Percentiles rank a stretch among this genome's conserved stretches.
These are phyloP conservation scores for Actinomortierella ambigua DNA, from an alignment of 371 early-diverging fungal species.

Conservation along the genomic window DNA sequence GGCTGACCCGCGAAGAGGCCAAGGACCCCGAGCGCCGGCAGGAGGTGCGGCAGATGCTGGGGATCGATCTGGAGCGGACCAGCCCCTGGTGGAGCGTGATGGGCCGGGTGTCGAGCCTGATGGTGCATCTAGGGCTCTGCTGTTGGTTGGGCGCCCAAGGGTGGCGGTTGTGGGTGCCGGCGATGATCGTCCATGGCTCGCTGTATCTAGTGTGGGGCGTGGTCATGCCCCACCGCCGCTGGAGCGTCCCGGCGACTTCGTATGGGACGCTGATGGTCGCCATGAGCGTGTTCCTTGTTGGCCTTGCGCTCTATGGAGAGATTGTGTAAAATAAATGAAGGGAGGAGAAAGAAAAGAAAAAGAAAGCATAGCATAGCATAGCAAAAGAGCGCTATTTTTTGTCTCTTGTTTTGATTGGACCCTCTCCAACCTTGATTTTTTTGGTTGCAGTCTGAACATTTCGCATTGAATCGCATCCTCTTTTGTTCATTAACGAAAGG, in stretches of 20 bases:
- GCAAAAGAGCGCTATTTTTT: no score
- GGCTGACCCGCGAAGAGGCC: constrained; percentile 16
- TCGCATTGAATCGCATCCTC: no score
- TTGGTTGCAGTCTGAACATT: no score
- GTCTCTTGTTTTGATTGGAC: no score
- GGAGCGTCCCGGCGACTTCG: constrained; percentile 44
- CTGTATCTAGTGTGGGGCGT: constrained; percentile 41
- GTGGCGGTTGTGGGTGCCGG: constrained; percentile 21
- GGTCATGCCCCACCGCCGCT: constrained; percentile 22
- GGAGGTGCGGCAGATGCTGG: constrained; percentile 31
- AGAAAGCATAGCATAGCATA: no score
- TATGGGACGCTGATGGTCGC: constrained; percentile 42
- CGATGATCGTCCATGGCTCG: constrained; percentile 23
- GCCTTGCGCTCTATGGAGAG: constrained; percentile 42
- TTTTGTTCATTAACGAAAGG: no score
- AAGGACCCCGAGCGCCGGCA: constrained; percentile 10
- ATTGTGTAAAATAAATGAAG: constrained; percentile 34
- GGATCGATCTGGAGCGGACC: constrained; percentile 19
- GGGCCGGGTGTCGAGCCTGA: constrained; percentile 46
- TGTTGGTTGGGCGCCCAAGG: constrained; percentile 35
- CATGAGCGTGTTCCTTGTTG: constrained; percentile 33
- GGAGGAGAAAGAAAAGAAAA: no score
- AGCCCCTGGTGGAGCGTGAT: constrained; percentile 48
- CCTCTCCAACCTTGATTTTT: no score
- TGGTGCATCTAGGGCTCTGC: constrained; percentile 45